phyloP scores from a whole-genome alignment of 208 protist genomes.

The Herpetomonas samuelpessoai region DNA sequence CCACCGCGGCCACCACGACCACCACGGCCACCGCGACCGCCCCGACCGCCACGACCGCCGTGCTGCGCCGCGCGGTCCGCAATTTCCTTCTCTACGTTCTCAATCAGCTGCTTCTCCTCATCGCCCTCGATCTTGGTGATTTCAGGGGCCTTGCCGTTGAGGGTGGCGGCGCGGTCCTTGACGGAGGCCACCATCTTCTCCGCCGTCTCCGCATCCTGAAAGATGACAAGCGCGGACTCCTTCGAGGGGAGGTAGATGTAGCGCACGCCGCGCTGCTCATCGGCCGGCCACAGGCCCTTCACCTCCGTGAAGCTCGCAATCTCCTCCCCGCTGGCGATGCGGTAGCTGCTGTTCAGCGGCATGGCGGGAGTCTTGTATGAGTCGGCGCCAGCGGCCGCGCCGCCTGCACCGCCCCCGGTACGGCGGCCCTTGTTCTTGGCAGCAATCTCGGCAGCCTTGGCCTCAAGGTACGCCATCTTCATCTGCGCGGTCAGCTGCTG shows the following conservation, averaged over 20 bases:
- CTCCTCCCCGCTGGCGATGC: slow-evolving; percentile 58
- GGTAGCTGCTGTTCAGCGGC: slow-evolving; percentile 77
- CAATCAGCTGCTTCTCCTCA: slow-evolving; percentile 67
- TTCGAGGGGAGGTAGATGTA: slow-evolving; percentile 81
- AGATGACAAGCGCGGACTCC: slow-evolving; percentile 71
- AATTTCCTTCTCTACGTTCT: slow-evolving; percentile 82
- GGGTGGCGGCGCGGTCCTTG: slow-evolving; percentile 63
- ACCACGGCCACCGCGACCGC: slow-evolving; percentile 29
- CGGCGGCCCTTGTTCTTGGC: slow-evolving; percentile 51
- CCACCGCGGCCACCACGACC: slow-evolving; percentile 33
- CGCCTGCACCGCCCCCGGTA: background rate
- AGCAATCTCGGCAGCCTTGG: slow-evolving; percentile 68
- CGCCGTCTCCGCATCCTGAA: slow-evolving; percentile 78
- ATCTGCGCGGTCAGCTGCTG: slow-evolving; percentile 71
- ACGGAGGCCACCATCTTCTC: slow-evolving; percentile 71
- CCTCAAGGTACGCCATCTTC: slow-evolving; percentile 77
- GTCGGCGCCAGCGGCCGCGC: slow-evolving; percentile 10
- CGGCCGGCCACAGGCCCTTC: slow-evolving; percentile 80
- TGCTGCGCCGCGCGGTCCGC: slow-evolving; percentile 59
- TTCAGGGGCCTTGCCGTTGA: slow-evolving; percentile 70
- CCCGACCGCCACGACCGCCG: slow-evolving; percentile 28
- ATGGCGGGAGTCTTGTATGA: slow-evolving; percentile 58
- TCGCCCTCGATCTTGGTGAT: slow-evolving; percentile 63
- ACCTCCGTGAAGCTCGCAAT: slow-evolving; percentile 72
- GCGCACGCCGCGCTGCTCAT: slow-evolving; percentile 81